Conservation (phyloP, 2,329 filamentous ascomycete species). For the Ceratocystis alfenasii region DNA sequence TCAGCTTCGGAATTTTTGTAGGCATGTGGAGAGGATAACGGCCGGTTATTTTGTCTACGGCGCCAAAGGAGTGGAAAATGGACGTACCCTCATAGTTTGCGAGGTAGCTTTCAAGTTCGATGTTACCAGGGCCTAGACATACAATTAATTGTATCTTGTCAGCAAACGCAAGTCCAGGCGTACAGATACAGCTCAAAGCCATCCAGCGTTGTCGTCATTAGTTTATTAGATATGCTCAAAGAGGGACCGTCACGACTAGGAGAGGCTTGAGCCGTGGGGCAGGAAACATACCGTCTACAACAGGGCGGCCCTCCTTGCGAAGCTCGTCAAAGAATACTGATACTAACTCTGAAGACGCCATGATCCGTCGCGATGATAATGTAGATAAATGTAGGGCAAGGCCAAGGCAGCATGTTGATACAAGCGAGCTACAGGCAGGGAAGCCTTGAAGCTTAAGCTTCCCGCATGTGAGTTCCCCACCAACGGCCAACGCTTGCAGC, state of each 20-base stretch:
- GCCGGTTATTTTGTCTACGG: background rate
- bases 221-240: background rate
- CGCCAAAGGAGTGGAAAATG: background rate
- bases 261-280: background rate
- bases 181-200: background rate
- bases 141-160: conserved; percentile 19
- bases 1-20: background rate
- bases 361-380: background rate
- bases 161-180: background rate
- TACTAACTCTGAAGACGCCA: background rate
- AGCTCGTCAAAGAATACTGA: conserved; percentile 37
- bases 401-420: background rate
- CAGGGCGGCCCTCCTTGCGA: conserved; percentile 35
- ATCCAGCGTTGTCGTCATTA: background rate
- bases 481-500: background rate
- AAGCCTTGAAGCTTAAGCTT: conserved; percentile 3
- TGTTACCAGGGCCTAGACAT: conserved; percentile 59
- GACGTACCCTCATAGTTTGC: conserved; percentile 69
- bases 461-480: background rate
- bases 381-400: background rate
- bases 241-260: background rate
- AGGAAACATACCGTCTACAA: conserved; percentile 37
- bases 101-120: conserved; percentile 85
- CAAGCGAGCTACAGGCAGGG: background rate
- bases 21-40: too few species aligned